A percentile compares a stretch with the other conserved stretches of the same genome.
These are phyloP conservation scores for Chaetothyriales sp. DNA, from an alignment of 2,329 filamentous ascomycete genomes.

Conservation along the genomic window DNA sequence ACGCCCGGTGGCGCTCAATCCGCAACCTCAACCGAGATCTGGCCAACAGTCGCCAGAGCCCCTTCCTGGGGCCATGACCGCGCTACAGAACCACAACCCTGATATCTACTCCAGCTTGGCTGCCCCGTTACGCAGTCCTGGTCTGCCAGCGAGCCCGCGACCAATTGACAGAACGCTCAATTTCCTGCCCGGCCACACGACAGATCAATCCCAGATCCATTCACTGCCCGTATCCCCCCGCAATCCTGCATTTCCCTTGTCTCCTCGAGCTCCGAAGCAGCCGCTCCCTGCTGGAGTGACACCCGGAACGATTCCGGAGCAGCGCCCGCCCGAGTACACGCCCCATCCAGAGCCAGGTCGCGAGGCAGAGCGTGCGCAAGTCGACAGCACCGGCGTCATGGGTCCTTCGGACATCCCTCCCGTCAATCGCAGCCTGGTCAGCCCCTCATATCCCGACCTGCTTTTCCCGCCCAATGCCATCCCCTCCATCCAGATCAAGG, in stretches of 20 bases:
- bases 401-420: slow-evolving; percentile 6
- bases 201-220: slow-evolving; percentile 35
- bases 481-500: slow-evolving; percentile 68
- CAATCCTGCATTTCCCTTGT: slow-evolving; percentile 41
- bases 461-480: slow-evolving; percentile 78
- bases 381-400: not conserved
- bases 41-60: slow-evolving; percentile 19
- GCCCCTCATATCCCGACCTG: slow-evolving; percentile 74
- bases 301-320: slow-evolving; percentile 29
- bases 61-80: slow-evolving; percentile 17
- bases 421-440: slow-evolving; percentile 64
- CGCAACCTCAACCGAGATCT: slow-evolving; percentile 1
- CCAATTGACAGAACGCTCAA: slow-evolving; percentile 44
- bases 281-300: slow-evolving; percentile 59
- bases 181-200: slow-evolving; percentile 21
- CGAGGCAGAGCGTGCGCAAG: not conserved
- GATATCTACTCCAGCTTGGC: slow-evolving; percentile 14
- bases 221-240: slow-evolving; percentile 58
- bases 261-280: slow-evolving; percentile 58
- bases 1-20: slow-evolving; percentile 3
- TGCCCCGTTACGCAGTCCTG: slow-evolving; percentile 43
- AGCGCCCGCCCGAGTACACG: slow-evolving; percentile 24
- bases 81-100: not conserved
- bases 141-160: slow-evolving; percentile 47
- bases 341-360: slow-evolving; percentile 5